Evolutionary conservation across 2,329 filamentous ascomycete species (phyloP).

Genomic region (Podosphaera fusca): DNA sequence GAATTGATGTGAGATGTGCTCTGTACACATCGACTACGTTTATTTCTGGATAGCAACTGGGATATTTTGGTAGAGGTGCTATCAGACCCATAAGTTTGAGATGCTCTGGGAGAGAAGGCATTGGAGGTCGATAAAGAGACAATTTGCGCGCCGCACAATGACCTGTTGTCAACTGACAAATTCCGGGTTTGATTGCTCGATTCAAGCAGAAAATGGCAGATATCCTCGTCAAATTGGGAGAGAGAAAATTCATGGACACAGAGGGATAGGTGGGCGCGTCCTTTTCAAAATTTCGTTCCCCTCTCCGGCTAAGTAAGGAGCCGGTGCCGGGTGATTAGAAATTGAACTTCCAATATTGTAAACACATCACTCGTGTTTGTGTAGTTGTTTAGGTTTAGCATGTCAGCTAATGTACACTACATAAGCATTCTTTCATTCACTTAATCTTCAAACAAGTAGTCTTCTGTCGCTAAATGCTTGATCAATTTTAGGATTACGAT

Average conservation of each 20-base stretch:
- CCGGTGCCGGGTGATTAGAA: too few relatives aligned
- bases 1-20: constrained; percentile 46
- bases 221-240: constrained; percentile 7
- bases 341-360: too few relatives aligned
- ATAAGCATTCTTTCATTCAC: too few relatives aligned
- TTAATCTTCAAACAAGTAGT: too few relatives aligned
- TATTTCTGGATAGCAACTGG: constrained; percentile 37
- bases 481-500: too few relatives aligned
- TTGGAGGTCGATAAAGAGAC: constrained; percentile 6
- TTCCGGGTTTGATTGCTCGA: constrained; percentile 1
- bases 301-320: too few relatives aligned
- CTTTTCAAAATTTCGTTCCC: too few relatives aligned
- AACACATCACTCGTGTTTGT: too few relatives aligned
- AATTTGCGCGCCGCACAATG: constrained; percentile 5
- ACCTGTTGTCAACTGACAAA: constrained; percentile 3
- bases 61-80: constrained; percentile 18
- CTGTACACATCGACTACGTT: constrained; percentile 68
- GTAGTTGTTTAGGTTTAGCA: too few relatives aligned
- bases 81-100: constrained; percentile 12
- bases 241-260: constrained; percentile 11
- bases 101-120: constrained; percentile 11
- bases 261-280: not conserved
- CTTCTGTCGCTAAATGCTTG: too few relatives aligned
- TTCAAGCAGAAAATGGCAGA: constrained; percentile 3
- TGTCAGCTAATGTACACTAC: too few relatives aligned